Evolutionary conservation across 805 yeast genomes (phyloP).

Genomic region (Metschnikowia sp.): DNA sequence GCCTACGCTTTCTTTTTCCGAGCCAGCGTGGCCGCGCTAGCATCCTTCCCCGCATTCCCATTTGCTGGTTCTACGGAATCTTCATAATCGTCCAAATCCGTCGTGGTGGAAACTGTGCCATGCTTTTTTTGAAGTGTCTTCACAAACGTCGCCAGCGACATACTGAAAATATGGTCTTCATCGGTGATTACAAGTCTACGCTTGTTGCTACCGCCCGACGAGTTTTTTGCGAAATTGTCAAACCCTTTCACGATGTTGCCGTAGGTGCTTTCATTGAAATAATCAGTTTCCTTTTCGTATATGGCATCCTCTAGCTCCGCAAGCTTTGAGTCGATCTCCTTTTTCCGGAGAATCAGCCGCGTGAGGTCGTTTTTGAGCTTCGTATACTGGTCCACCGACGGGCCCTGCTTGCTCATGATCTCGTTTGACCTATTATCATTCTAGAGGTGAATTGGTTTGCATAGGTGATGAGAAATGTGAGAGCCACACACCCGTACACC

Average conservation of each 20-base stretch:
- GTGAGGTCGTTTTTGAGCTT: conserved; percentile 63
- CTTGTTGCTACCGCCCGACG: conserved; percentile 34
- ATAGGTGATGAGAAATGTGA: too few relatives aligned
- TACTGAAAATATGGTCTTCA: conserved; percentile 76
- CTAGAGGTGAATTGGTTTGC: too few relatives aligned
- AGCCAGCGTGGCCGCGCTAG: conserved; percentile 9
- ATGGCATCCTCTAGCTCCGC: conserved; percentile 70
- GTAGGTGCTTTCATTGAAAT: conserved; percentile 65
- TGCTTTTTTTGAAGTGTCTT: conserved; percentile 52
- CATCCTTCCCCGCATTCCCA: conserved; percentile 7
- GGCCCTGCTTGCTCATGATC: conserved; percentile 18
- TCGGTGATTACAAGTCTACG: conserved; percentile 57
- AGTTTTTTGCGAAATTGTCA: conserved; percentile 65
- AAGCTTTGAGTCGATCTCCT: conserved; percentile 60
- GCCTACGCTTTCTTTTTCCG: conserved; percentile 14
- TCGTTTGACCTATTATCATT: too few relatives aligned
- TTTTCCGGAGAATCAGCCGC: conserved; percentile 58
- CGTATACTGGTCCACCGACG: conserved; percentile 53
- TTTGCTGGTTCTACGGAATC: conserved; percentile 19
- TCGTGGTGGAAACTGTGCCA: conserved; percentile 28
- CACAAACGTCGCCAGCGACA: conserved; percentile 68
- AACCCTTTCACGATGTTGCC: conserved; percentile 92
- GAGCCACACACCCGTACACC: neutral
- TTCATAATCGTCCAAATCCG: conserved; percentile 20
- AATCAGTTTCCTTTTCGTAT: conserved; percentile 72